Conservation (phyloP, 2,329 filamentous ascomycete species). For the Tolypocladium tundrense region DNA sequence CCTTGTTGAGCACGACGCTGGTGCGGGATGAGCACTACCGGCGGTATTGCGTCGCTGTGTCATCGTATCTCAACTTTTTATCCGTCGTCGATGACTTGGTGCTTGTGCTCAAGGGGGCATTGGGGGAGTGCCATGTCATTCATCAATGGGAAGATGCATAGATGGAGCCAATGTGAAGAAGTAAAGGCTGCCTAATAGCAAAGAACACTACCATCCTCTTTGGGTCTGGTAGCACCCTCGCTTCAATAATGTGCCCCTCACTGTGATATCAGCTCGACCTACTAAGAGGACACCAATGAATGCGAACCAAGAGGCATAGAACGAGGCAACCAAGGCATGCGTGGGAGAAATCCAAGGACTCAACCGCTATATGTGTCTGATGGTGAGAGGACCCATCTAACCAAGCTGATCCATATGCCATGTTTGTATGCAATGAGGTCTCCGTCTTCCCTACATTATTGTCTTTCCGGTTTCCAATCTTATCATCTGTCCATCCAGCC, state of each 20-base stretch:
- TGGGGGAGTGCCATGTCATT: constrained; percentile 30
- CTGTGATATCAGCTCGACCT: no score
- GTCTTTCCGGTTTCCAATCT: no score
- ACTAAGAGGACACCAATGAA: no score
- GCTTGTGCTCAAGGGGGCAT: constrained; percentile 27
- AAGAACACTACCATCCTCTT: neutral
- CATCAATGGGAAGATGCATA: constrained; percentile 10
- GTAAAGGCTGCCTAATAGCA: neutral
- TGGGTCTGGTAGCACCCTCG: neutral
- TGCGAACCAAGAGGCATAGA: no score
- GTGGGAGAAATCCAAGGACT: no score
- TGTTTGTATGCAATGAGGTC: no score
- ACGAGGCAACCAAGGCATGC: no score
- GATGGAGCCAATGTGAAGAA: neutral
- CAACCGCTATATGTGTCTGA: no score
- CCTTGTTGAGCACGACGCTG: constrained; percentile 19
- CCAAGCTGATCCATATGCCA: no score
- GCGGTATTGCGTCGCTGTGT: constrained; percentile 34
- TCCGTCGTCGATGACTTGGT: constrained; percentile 32
- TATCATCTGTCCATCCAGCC: no score
- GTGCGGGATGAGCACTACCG: constrained; percentile 32
- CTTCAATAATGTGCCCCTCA: neutral
- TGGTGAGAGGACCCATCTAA: no score
- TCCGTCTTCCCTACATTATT: no score
- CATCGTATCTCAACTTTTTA: constrained; percentile 32